Evolutionary conservation across 441 rosid species (phyloP), one percentile per base, ranked within the genome.

Genomic region (Brassica balearica): DNA sequence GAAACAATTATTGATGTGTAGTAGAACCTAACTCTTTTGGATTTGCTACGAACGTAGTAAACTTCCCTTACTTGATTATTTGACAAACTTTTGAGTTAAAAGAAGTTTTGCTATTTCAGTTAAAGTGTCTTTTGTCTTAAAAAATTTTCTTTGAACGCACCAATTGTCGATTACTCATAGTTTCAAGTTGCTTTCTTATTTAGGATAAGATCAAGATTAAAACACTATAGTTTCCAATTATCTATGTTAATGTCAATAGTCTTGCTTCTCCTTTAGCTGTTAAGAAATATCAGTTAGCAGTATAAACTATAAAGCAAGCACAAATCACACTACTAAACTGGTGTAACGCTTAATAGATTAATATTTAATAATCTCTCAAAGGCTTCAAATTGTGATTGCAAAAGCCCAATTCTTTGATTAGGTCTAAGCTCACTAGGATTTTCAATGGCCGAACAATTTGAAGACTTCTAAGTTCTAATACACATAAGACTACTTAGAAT

Each of bases 91-190:
- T 60, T 60, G 36, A 11, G 22, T 56, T 56, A 59, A 25, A 61
- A 23, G 65, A 61, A 25, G 8, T 61, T 61, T 25, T n/a, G 65
- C 65, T 25, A 61, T 61, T 61, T 61, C 38, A 61, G 38, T 25
- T 10, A 15, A 22, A 22, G 8, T 59, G 23, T 22, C 6, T 5
- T 59, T 61, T 61, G 65, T 61, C 19, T 25, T 25, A 53, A 61
- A 27, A 27, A 27, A 4, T 6, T 61, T 11, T 22, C 32, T 59
- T 59, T 11, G 9, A 19, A 6, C 59, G 22, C 59, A 53, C 15
- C 59, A 53, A 53, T 53, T 53, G 20, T 53, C 59, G 10, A 53
- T 53, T 53, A 15, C 59, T 53, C 2, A 53, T 53, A 53, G 9
- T 53, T 53, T 14, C 9, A 53, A 53, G 3, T 53, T 6, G 20